Base-by-base conservation (phyloP, 169 alveolate genomes). In the Plasmodium inui region DNA sequence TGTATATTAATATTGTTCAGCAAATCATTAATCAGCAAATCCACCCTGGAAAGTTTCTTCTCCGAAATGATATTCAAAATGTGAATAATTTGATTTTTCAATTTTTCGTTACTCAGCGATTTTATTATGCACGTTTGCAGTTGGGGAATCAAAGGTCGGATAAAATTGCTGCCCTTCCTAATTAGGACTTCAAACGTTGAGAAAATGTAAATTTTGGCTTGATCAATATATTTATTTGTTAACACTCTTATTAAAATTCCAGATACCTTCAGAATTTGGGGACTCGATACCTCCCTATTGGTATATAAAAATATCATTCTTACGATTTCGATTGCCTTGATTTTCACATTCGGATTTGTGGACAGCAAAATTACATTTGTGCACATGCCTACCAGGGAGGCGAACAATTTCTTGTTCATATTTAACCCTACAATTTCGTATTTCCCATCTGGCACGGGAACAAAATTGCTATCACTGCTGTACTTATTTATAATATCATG, bases 381-480 rank as follows among this genome's bases (percentile, higher is more conserved):
- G 41, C 73, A 91, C 46, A 71, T 70, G 72, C 39, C 83, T 26
- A 91, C 78, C n/a, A 91, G 46, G 8, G 81, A 70, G 26, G 92
- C 32, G 83, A 91, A 91, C 50, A 91, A 91, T 53, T 28, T 50
- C 78, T 78, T 44, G 39, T 19, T 46, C 55, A 91, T 14, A 91
- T 91, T 91, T 37, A 91, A 91, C 22, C 95, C 95, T 37, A 91
- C 95, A n/a, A 91, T 34, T 91, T 91, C 95, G 50, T 91, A 91
- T 50, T 50, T 81, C 74, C 78, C 95, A 71, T 91, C 85, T 14
- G 92, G 74, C 22, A 91, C 83, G 32, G 70, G 84, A 44, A 32
- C 73, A 0, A 82, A 34, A 82, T 91, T 82, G 46, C 79, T 91
- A 70, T 74, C 84, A 28, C 82, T 91, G 22, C 82, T 61, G 39